Evolutionary conservation across 257 asterid species (phyloP).

Genomic region (Nyctanthes arbortristis): DNA sequence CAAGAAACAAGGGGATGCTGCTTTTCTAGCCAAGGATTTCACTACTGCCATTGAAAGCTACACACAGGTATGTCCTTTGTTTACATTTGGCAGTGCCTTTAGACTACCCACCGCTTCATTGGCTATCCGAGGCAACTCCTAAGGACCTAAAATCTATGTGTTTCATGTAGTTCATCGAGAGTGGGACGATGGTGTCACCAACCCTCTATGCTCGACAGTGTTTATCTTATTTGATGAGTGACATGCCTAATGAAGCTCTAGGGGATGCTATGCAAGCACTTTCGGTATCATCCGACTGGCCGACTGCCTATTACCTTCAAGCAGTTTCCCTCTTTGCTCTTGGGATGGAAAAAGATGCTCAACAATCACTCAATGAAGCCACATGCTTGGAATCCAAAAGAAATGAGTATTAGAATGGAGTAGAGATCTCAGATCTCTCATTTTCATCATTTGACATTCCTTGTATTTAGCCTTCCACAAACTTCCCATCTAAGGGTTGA

Average conservation of each 20-base stretch:
- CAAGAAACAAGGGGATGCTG: slow-evolving; percentile 92
- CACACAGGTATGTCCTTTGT: slow-evolving; percentile 52
- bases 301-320: slow-evolving; percentile 76
- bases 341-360: slow-evolving; percentile 84
- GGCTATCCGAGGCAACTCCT: too few species aligned
- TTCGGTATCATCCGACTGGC: slow-evolving; percentile 81
- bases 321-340: slow-evolving; percentile 78
- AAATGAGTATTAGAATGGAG: slow-evolving; percentile 37
- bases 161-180: slow-evolving; percentile 66
- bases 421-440: slow-evolving; percentile 25
- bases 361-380: slow-evolving; percentile 80
- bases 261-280: slow-evolving; percentile 90
- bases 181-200: slow-evolving; percentile 89
- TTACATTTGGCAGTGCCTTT: not conserved
- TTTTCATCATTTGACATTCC: not conserved
- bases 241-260: slow-evolving; percentile 72
- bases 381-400: slow-evolving; percentile 68
- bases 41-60: slow-evolving; percentile 73
- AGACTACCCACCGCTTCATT: not conserved
- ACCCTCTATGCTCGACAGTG: slow-evolving; percentile 77
- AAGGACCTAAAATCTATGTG: not conserved
- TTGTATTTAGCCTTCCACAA: slow-evolving; percentile 21
- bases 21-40: slow-evolving; percentile 87
- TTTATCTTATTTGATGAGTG: slow-evolving; percentile 74
- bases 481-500: slow-evolving; percentile 12